Evolutionary conservation across 208 protist genomes (phyloP).

Genomic region (Porcisia deanei): DNA sequence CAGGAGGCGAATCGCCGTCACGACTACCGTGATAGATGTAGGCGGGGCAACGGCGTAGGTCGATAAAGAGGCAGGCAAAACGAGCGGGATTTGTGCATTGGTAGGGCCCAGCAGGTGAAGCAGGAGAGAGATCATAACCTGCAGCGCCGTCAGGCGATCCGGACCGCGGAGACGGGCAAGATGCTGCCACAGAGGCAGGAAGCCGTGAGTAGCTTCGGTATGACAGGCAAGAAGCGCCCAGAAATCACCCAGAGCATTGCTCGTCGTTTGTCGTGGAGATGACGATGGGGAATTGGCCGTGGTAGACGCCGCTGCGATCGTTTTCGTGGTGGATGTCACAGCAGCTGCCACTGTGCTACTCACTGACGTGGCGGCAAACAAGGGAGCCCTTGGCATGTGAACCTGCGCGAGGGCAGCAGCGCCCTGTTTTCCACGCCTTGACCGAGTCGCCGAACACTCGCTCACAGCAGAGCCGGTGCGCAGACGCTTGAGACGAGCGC

Average conservation of each 20-base stretch:
- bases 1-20: conserved; percentile 22
- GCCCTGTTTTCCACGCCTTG: background rate
- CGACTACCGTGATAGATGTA: conserved; percentile 21
- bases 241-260: conserved; percentile 5
- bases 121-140: conserved; percentile 13
- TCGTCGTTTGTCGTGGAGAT: background rate
- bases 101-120: conserved; percentile 21
- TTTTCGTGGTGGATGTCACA: background rate
- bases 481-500: conserved; percentile 2
- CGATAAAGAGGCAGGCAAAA: background rate
- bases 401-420: background rate
- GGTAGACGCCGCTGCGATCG: background rate
- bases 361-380: background rate
- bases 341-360: background rate
- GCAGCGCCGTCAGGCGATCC: conserved; percentile 13
- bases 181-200: conserved; percentile 29
- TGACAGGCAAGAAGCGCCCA: conserved; percentile 20
- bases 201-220: conserved; percentile 19
- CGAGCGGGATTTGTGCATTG: background rate
- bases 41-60: background rate
- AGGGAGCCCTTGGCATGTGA: conserved; percentile 17
- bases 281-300: background rate
- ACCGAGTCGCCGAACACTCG: background rate
- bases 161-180: conserved; percentile 14
- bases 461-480: conserved; percentile 6